Percentiles rank a stretch among this genome's conserved stretches.
These are phyloP conservation scores for Amphirosellinia nigrospora DNA, from an alignment of 495 filamentous ascomycete genomes.

Conservation along the genomic window DNA sequence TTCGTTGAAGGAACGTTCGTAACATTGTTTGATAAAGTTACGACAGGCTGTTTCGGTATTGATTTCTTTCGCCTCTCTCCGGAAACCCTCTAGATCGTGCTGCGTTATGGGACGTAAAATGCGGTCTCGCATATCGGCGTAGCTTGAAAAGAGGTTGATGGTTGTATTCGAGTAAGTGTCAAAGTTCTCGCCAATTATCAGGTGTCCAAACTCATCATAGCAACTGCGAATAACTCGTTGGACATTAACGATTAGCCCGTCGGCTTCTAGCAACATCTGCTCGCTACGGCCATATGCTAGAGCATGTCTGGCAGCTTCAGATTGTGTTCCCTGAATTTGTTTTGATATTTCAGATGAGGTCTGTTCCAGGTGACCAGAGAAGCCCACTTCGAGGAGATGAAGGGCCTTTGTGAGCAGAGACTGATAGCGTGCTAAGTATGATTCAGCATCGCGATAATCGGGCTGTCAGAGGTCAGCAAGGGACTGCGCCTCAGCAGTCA, in stretches of 20 bases:
- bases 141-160: conserved; percentile 52
- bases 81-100: conserved; percentile 59
- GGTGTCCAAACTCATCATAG: conserved; percentile 68
- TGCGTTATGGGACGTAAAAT: conserved; percentile 60
- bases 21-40: conserved; percentile 57
- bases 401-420: conserved; percentile 71
- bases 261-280: conserved; percentile 53
- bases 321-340: conserved; percentile 53
- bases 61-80: conserved; percentile 49
- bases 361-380: conserved; percentile 52
- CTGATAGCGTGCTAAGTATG: conserved; percentile 88
- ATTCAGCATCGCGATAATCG: conserved; percentile 81
- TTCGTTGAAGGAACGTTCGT: conserved; percentile 56
- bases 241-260: conserved; percentile 52
- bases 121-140: conserved; percentile 51
- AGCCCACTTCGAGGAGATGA: conserved; percentile 59
- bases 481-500: background rate
- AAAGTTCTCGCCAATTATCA: conserved; percentile 56
- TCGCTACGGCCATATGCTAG: conserved; percentile 59
- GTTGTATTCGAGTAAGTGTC: conserved; percentile 69
- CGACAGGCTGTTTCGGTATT: conserved; percentile 52
- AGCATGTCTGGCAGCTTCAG: conserved; percentile 56
- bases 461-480: conserved; percentile 57
- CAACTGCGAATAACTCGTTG: conserved; percentile 57
- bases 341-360: conserved; percentile 52